Conservation (phyloP, 306 rosid genomes). For the Vigna trinervia region DNA sequence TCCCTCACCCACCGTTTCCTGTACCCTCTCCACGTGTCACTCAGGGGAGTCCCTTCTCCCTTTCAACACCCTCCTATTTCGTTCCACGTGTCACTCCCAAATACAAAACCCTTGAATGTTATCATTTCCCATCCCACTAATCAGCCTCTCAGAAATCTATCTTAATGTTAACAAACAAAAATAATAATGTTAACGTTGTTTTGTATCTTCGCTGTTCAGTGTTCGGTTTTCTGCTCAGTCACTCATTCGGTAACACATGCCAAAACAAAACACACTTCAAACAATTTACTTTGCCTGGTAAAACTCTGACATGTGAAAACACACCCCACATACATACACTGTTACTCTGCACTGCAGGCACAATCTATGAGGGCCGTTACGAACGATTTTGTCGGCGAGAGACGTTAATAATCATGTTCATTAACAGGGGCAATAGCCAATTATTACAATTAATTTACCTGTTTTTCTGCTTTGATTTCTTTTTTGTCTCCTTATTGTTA, state of each 20-base stretch:
- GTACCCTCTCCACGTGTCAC: slow-evolving; percentile 26
- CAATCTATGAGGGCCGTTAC: slow-evolving; percentile 66
- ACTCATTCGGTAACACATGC: neutral
- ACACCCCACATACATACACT: neutral
- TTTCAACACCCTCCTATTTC: neutral
- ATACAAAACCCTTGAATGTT: neutral
- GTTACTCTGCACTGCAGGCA: slow-evolving; percentile 22
- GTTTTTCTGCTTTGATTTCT: slow-evolving; percentile 29
- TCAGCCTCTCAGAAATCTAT: slow-evolving; percentile 21
- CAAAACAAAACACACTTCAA: neutral
- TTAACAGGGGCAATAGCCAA: slow-evolving; percentile 49
- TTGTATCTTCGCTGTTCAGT: neutral
- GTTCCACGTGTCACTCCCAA: neutral
- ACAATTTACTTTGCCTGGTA: neutral
- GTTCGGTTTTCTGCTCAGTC: neutral
- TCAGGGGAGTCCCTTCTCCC: neutral
- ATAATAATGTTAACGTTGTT: slow-evolving; percentile 21
- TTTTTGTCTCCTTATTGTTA: slow-evolving; percentile 1
- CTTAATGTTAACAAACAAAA: neutral
- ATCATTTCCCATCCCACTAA: slow-evolving; percentile 16
- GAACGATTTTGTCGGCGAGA: slow-evolving; percentile 83
- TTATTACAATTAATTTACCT: slow-evolving; percentile 59
- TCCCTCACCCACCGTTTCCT: slow-evolving; percentile 36
- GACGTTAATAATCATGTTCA: slow-evolving; percentile 76
- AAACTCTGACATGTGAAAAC: slow-evolving; percentile 39